These are phyloP conservation scores for Boletus tylopilopsis DNA, from an alignment of 768 basidiomycete genomes.

Conservation along the genomic window DNA sequence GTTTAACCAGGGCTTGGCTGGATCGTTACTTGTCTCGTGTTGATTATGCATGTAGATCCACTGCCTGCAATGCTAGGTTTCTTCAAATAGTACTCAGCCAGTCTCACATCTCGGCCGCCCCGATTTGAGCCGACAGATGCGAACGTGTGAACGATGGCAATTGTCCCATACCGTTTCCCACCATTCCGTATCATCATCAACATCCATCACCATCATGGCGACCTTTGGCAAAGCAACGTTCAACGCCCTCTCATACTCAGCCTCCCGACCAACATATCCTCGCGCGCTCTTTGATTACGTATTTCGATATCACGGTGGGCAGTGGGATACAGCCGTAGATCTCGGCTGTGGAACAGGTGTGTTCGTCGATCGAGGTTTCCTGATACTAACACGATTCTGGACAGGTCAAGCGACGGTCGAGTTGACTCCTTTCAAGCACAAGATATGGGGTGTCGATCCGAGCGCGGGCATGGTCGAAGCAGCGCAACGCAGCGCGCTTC, in stretches of 20 bases:
- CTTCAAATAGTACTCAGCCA: too few relatives aligned
- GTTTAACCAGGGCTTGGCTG: conserved; percentile 1
- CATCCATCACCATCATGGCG: too few relatives aligned
- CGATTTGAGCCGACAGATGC: too few relatives aligned
- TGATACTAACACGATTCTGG: neutral
- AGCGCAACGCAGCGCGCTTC: conserved; percentile 34
- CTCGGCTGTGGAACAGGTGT: conserved; percentile 84
- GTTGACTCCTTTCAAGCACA: conserved; percentile 52
- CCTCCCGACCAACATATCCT: conserved; percentile 73
- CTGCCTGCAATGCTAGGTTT: neutral
- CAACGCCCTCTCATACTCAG: conserved; percentile 63
- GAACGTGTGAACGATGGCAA: too few relatives aligned
- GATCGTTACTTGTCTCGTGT: neutral
- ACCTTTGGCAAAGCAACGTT: conserved; percentile 72
- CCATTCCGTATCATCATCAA: too few relatives aligned
- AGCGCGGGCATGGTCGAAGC: conserved; percentile 65
- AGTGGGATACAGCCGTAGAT: conserved; percentile 64
- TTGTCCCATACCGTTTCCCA: too few relatives aligned
- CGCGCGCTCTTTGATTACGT: conserved; percentile 58
- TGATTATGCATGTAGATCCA: neutral
- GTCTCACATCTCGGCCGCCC: too few relatives aligned
- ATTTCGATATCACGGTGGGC: conserved; percentile 50
- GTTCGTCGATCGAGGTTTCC: neutral
- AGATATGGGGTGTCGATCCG: conserved; percentile 72
- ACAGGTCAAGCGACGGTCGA: conserved; percentile 69